phyloP scores from a whole-genome alignment of 2,329 filamentous ascomycete species.

The Sporothrix brunneoviolacea region DNA sequence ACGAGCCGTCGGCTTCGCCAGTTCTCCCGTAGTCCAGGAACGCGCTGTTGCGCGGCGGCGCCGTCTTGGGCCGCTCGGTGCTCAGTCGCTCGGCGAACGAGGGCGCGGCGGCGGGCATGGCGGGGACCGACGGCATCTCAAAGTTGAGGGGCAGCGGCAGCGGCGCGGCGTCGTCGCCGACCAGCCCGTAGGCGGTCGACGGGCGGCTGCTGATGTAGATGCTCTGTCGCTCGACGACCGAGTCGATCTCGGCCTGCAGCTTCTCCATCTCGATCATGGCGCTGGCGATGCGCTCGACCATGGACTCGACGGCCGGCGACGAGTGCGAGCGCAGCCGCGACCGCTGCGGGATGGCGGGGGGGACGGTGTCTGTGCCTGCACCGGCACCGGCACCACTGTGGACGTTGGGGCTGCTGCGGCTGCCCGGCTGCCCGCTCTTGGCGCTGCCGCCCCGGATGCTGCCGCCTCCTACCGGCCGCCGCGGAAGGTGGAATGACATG shows the following conservation, averaged over 20 bases:
- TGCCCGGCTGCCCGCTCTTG: no score
- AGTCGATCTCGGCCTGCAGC: constrained; percentile 53
- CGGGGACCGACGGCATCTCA: constrained; percentile 51
- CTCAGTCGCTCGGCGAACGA: constrained; percentile 52
- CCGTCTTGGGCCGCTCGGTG: constrained; percentile 35
- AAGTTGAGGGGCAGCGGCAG: constrained; percentile 28
- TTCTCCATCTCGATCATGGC: constrained; percentile 54
- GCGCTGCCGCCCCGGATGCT: constrained; percentile 5
- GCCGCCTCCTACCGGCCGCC: constrained; percentile 31
- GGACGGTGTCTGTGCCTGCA: not conserved
- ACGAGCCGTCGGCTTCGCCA: no score
- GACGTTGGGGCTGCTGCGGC: not conserved
- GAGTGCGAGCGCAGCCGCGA: constrained; percentile 39
- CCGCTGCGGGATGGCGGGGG: constrained; percentile 34
- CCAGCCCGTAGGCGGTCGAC: constrained; percentile 41
- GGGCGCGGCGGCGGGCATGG: constrained; percentile 48
- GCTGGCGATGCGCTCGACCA: constrained; percentile 49
- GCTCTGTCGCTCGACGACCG: constrained; percentile 54
- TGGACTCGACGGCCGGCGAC: constrained; percentile 41
- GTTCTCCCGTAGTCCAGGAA: no score
- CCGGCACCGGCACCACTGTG: not conserved
- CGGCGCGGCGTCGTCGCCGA: constrained; percentile 8
- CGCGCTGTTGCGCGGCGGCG: constrained; percentile 20
- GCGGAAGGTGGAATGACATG: constrained; percentile 50
- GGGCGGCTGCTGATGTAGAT: constrained; percentile 48